These are phyloP conservation scores for Sphagnum fallax DNA, from an alignment of 228 moss, liverwort and hornwort genomes.

Conservation along the genomic window DNA sequence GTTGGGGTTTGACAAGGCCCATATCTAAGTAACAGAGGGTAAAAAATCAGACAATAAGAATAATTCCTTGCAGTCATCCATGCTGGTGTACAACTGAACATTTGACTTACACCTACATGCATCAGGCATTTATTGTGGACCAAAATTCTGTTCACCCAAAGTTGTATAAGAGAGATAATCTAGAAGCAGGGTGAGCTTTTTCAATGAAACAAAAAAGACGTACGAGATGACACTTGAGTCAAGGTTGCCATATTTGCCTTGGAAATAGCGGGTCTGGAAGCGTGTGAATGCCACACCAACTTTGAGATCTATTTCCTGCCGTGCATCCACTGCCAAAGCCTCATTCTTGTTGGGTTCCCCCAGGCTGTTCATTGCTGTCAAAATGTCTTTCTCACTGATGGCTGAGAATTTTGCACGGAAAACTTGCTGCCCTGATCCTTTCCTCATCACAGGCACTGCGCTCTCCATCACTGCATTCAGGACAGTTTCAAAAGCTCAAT, in stretches of 20 bases:
- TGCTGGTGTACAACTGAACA: too few relatives aligned
- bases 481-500: background rate
- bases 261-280: slow-evolving; percentile 95
- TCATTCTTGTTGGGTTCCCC: slow-evolving; percentile 95
- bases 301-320: slow-evolving; percentile 98
- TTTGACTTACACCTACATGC: too few relatives aligned
- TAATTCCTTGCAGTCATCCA: background rate
- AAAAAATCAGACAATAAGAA: background rate
- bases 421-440: slow-evolving; percentile 73
- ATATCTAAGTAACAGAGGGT: slow-evolving; percentile 42
- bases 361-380: slow-evolving; percentile 79
- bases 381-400: slow-evolving; percentile 90
- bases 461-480: slow-evolving; percentile 76
- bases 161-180: too few relatives aligned
- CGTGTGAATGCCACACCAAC: slow-evolving; percentile 98
- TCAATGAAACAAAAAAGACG: slow-evolving; percentile 30
- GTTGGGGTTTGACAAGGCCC: slow-evolving; percentile 99
- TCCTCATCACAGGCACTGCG: slow-evolving; percentile 80
- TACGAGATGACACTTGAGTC: slow-evolving; percentile 99
- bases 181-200: too few relatives aligned
- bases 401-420: slow-evolving; percentile 96
- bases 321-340: slow-evolving; percentile 85
- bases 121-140: too few relatives aligned
- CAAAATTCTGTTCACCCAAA: too few relatives aligned
- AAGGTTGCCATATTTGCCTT: slow-evolving; percentile 99